Evolutionary conservation across 2,329 filamentous ascomycete genomes (phyloP).

Genomic region (Neoarthrinium moseri): DNA sequence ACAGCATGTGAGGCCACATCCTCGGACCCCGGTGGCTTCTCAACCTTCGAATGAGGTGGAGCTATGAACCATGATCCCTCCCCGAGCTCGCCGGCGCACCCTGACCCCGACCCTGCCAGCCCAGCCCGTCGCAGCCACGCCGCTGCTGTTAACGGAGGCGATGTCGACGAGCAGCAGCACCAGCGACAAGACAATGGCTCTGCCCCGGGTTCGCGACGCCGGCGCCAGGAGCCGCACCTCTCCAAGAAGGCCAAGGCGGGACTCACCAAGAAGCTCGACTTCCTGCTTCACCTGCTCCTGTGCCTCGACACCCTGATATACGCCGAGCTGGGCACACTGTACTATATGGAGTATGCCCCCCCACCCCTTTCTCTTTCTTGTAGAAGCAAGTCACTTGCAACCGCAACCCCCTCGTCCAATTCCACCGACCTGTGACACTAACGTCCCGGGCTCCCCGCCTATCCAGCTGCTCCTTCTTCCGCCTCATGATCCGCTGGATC

Average conservation of each 20-base stretch:
- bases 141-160: slow-evolving; percentile 11
- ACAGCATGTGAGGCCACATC: slow-evolving; percentile 30
- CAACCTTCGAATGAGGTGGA: slow-evolving; percentile 35
- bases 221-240: slow-evolving; percentile 16
- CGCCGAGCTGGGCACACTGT: slow-evolving; percentile 62
- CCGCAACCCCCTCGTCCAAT: not conserved
- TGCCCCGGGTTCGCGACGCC: slow-evolving; percentile 3
- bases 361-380: no score
- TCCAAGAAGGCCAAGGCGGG: slow-evolving; percentile 31
- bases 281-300: slow-evolving; percentile 58
- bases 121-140: slow-evolving; percentile 18
- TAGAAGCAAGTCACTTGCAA: not conserved
- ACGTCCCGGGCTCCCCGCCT: not conserved
- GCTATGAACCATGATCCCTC: slow-evolving; percentile 46
- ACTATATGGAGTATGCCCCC: slow-evolving; percentile 68
- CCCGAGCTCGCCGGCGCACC: slow-evolving; percentile 38
- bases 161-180: not conserved
- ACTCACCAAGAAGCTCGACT: slow-evolving; percentile 56
- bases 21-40: slow-evolving; percentile 22
- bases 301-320: slow-evolving; percentile 64
- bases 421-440: not conserved
- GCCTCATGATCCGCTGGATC: slow-evolving; percentile 56
- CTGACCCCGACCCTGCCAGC: slow-evolving; percentile 20
- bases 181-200: not conserved
- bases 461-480: slow-evolving; percentile 62